Percentiles rank a stretch among this genome's conserved stretches.
These are phyloP conservation scores for Eucalyptus pauciflora DNA, from an alignment of 345 rosid genomes.

Conservation along the genomic window DNA sequence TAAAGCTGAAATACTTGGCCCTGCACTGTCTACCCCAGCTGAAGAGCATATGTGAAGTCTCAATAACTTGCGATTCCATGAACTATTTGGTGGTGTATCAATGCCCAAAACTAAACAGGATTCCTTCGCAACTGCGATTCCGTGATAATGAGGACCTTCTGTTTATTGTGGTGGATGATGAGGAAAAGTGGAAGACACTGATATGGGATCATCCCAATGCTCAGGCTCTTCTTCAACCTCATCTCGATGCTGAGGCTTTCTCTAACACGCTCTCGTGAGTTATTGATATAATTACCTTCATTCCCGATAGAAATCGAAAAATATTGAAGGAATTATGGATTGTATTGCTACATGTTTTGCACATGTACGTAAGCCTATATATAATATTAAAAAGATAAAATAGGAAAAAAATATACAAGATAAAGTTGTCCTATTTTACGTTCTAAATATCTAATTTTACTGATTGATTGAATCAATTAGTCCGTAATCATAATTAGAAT, in stretches of 20 bases:
- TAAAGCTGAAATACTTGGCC: neutral
- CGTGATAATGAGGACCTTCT: no score
- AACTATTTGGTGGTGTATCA: fast-evolving
- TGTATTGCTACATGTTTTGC: no score
- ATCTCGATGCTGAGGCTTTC: no score
- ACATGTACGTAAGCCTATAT: fast-evolving
- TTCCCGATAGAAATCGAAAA: fast-evolving
- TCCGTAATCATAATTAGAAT: neutral
- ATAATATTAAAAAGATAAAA: no score
- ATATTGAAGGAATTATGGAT: neutral
- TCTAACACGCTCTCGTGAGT: fast-evolving
- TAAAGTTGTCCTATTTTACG: fast-evolving
- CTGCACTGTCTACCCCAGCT: neutral
- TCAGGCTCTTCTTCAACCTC: neutral
- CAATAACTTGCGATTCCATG: neutral
- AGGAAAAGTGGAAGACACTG: neutral
- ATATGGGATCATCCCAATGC: neutral
- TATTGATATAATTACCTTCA: fast-evolving
- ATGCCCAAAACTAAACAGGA: neutral
- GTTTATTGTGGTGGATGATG: fast-evolving
- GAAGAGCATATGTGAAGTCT: neutral
- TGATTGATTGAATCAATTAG: neutral
- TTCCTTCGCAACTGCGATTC: neutral
- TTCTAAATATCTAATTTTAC: fast-evolving
- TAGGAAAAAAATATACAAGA: neutral